Percentiles rank a stretch among this genome's conserved stretches.
phyloP scores from a whole-genome alignment of 345 rosid species.

The Firmiana major region DNA sequence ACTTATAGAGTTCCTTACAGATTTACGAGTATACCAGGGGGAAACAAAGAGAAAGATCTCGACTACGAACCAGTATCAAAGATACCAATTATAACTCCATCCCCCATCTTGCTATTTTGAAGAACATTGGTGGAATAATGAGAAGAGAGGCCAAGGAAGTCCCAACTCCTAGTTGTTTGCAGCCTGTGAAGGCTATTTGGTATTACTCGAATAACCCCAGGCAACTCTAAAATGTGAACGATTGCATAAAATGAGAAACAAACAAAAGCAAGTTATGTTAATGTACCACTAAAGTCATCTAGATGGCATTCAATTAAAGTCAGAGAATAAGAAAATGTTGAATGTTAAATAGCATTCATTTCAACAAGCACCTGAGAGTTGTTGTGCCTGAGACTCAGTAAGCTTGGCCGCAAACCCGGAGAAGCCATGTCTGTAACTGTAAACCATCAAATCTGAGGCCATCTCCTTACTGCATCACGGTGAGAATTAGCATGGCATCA shows the following conservation, averaged over 20 bases:
- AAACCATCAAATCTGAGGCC: constrained; percentile 49
- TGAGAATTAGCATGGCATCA: not conserved
- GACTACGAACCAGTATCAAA: constrained; percentile 49
- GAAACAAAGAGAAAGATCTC: not conserved
- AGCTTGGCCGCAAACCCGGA: constrained; percentile 78
- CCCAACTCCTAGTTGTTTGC: constrained; percentile 57
- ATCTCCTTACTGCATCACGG: constrained; percentile 49
- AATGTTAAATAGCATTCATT: not conserved
- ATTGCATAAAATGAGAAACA: not conserved
- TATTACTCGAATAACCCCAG: constrained; percentile 51
- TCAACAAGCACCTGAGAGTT: constrained; percentile 39
- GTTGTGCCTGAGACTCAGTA: constrained; percentile 50
- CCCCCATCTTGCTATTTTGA: constrained; percentile 46
- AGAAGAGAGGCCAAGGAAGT: constrained; percentile 35
- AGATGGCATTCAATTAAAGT: too few relatives aligned
- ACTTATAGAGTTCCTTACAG: not conserved
- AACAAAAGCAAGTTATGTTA: not conserved
- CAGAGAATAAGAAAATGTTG: not conserved
- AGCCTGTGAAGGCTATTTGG: constrained; percentile 50
- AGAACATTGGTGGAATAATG: constrained; percentile 22
- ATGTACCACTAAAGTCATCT: not conserved
- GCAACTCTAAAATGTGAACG: constrained; percentile 33
- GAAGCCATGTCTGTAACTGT: constrained; percentile 71
- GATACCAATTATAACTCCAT: constrained; percentile 58
- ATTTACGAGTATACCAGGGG: not conserved